These are phyloP conservation scores for Fusarium siculi DNA, from an alignment of 2,329 filamentous ascomycete genomes.

Conservation along the genomic window DNA sequence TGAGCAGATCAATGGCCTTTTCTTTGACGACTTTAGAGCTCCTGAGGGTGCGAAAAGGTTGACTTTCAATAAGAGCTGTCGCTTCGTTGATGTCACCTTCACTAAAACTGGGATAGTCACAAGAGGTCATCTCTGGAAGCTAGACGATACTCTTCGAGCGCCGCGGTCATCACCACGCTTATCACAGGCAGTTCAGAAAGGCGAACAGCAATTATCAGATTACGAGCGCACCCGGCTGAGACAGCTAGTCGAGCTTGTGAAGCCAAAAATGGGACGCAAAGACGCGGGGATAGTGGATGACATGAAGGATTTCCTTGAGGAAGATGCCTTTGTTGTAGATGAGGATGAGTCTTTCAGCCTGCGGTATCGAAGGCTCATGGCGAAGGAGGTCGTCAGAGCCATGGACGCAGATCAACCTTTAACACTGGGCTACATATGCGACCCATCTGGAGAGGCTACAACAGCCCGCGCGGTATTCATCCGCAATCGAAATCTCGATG, in stretches of 20 bases:
- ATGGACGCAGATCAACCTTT: constrained; percentile 27
- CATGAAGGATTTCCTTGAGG: constrained; percentile 9
- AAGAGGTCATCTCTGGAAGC: constrained; percentile 42
- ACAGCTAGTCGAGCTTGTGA: constrained; percentile 24
- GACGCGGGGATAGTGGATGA: not conserved
- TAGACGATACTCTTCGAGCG: constrained; percentile 30
- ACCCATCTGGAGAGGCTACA: not conserved
- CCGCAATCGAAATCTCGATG: not conserved
- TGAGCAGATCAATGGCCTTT: constrained; percentile 16
- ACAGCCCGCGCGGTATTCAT: constrained; percentile 27
- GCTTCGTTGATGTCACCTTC: constrained; percentile 34
- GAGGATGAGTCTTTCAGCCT: constrained; percentile 18
- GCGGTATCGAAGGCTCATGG: constrained; percentile 32
- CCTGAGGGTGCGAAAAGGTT: constrained; percentile 21
- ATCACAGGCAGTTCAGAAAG: constrained; percentile 17
- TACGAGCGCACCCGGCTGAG: constrained; percentile 24
- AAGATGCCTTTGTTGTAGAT: constrained; percentile 13
- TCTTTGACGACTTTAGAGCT: constrained; percentile 36
- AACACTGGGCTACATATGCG: constrained; percentile 28
- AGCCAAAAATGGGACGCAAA: not conserved
- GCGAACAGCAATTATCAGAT: constrained; percentile 15
- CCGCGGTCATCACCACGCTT: constrained; percentile 9
- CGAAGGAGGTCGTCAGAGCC: constrained; percentile 27
- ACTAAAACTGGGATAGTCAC: constrained; percentile 30
- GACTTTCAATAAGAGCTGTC: constrained; percentile 44